These are phyloP conservation scores for Theobroma grandiflorum DNA, from an alignment of 441 rosid genomes.

Conservation along the genomic window DNA sequence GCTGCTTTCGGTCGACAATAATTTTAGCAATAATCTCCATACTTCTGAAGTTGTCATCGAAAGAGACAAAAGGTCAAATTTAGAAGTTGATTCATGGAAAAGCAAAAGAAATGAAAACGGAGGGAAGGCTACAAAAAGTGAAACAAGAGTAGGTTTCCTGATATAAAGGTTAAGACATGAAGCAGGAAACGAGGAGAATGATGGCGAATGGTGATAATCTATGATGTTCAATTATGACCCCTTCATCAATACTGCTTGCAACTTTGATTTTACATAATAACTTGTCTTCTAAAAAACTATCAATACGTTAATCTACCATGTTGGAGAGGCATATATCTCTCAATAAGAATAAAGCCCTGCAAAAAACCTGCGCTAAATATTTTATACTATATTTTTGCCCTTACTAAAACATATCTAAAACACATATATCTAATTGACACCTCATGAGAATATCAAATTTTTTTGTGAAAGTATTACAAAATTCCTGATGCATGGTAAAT, in stretches of 20 bases:
- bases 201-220: background rate
- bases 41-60: background rate
- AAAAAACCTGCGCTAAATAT: too few relatives aligned
- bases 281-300: background rate
- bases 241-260: too few relatives aligned
- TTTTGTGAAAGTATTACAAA: too few relatives aligned
- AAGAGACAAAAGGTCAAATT: constrained; percentile 1
- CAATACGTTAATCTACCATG: background rate
- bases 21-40: background rate
- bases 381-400: too few relatives aligned
- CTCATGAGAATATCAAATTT: too few relatives aligned
- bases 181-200: background rate
- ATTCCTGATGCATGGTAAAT: too few relatives aligned
- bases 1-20: background rate
- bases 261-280: background rate
- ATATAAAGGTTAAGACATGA: background rate
- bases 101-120: background rate
- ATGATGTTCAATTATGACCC: constrained; percentile 19
- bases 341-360: background rate
- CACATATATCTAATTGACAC: too few relatives aligned
- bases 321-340: background rate
- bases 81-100: constrained; percentile 13
- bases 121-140: background rate
- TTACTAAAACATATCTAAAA: too few relatives aligned
- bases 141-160: constrained; percentile 21